These are phyloP conservation scores for Syzygium grande DNA, from an alignment of 345 rosid genomes.

Conservation along the genomic window DNA sequence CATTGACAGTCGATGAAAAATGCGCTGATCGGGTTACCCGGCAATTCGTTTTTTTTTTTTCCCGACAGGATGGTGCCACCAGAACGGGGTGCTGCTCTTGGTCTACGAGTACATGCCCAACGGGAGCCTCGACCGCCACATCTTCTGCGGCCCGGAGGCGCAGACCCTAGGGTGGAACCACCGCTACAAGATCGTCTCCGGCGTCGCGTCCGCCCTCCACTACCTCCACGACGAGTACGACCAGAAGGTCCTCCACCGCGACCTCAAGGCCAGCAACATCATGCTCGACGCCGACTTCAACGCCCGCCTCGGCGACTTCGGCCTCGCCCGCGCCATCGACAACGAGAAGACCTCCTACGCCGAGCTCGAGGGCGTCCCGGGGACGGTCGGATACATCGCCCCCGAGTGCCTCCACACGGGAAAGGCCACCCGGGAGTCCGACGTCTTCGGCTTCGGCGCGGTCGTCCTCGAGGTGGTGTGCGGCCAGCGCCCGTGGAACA, in stretches of 20 bases:
- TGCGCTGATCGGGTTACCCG: not conserved
- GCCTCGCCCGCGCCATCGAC: constrained; percentile 46
- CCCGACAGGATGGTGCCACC: constrained; percentile 46
- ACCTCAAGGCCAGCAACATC: constrained; percentile 63
- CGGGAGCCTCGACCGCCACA: constrained; percentile 45
- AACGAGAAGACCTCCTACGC: constrained; percentile 44
- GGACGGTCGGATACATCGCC: constrained; percentile 51
- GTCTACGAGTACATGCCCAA: constrained; percentile 63
- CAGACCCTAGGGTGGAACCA: constrained; percentile 21
- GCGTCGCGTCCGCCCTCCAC: constrained; percentile 46
- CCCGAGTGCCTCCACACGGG: constrained; percentile 53
- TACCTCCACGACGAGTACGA: constrained; percentile 58
- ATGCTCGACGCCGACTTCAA: constrained; percentile 47
- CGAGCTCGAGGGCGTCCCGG: constrained; percentile 42
- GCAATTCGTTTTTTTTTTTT: not conserved
- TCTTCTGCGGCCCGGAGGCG: constrained; percentile 17
- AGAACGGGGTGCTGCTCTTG: constrained; percentile 34
- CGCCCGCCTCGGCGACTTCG: constrained; percentile 55
- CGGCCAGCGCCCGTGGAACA: constrained; percentile 40
- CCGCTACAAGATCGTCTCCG: constrained; percentile 36
- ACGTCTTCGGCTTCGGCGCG: constrained; percentile 49
- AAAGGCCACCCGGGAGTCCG: constrained; percentile 52
- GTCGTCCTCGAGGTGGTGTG: constrained; percentile 49
- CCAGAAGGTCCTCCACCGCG: constrained; percentile 52
- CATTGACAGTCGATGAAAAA: not conserved